A percentile compares a stretch with the other conserved stretches of the same genome.
phyloP scores from a whole-genome alignment of 805 yeast genomes.

The Ogataea nitratoaversa region DNA sequence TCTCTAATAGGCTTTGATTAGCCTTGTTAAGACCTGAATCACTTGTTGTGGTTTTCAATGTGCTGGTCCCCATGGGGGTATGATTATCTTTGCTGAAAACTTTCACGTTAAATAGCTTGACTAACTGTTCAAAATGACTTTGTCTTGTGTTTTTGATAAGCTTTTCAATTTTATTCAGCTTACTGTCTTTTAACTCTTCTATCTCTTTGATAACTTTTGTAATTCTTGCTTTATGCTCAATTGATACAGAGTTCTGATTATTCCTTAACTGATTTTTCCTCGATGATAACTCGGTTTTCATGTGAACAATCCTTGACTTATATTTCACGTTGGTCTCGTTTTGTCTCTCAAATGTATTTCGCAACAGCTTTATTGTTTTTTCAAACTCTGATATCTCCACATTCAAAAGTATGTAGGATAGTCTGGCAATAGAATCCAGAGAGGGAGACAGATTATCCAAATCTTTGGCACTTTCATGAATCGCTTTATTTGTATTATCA shows the following conservation, averaged over 20 bases:
- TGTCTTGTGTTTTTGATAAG: constrained; percentile 10
- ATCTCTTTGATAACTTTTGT: not conserved
- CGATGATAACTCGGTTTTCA: not conserved
- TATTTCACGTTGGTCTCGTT: constrained; percentile 7
- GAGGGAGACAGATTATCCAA: constrained; percentile 18
- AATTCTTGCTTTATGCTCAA: constrained; percentile 2
- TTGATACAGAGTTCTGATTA: constrained; percentile 3
- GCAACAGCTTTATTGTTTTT: constrained; percentile 11
- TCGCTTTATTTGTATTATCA: not conserved
- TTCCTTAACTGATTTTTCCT: constrained; percentile 1
- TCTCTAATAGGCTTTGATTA: constrained; percentile 10
- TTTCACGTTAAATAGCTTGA: constrained; percentile 10
- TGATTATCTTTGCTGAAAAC: not conserved
- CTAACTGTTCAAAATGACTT: constrained; percentile 16
- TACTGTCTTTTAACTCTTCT: constrained; percentile 10
- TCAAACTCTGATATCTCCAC: constrained; percentile 23
- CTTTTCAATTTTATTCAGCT: constrained; percentile 9
- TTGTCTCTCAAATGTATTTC: constrained; percentile 6
- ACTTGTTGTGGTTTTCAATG: constrained; percentile 1
- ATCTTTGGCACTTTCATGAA: constrained; percentile 1
- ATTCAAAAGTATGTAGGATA: constrained; percentile 29
- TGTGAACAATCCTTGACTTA: constrained; percentile 2
- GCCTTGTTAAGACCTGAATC: constrained; percentile 9
- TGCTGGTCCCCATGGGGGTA: not conserved
- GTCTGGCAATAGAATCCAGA: constrained; percentile 22